These are phyloP conservation scores for Trichophyton benhamiae DNA, from an alignment of 2,329 filamentous ascomycete species.

Conservation along the genomic window DNA sequence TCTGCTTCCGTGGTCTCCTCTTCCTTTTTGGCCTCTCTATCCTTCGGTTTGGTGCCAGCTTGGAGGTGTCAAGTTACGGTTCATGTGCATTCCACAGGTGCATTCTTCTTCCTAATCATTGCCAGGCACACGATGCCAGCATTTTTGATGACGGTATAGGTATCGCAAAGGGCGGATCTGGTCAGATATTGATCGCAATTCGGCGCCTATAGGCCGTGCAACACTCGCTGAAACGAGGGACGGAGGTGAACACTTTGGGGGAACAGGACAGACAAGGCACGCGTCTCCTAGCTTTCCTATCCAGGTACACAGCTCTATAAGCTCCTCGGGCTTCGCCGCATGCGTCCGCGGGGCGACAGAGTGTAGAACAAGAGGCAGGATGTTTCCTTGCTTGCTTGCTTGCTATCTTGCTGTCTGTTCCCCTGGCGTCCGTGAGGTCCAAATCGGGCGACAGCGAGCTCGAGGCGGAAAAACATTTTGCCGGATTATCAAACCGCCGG, in stretches of 20 bases:
- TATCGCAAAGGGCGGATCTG: neutral
- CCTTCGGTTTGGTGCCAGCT: constrained; percentile 1
- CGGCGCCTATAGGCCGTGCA: neutral
- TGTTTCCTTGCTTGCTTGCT: too few species aligned
- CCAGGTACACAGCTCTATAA: neutral
- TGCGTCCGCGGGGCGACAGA: neutral
- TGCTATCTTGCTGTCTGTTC: too few species aligned
- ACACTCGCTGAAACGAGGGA: neutral
- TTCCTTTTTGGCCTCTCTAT: neutral
- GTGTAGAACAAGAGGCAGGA: too few species aligned
- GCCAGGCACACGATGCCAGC: neutral
- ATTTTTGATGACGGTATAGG: neutral
- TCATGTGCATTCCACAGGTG: neutral
- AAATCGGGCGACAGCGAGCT: neutral
- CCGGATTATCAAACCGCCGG: neutral
- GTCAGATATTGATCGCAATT: neutral
- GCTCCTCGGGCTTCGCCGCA: neutral
- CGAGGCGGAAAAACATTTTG: neutral
- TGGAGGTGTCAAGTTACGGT: constrained; percentile 6
- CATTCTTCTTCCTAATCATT: constrained; percentile 8
- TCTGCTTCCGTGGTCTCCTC: neutral
- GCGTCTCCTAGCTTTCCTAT: neutral
- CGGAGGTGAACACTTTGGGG: neutral
- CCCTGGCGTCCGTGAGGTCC: too few species aligned
- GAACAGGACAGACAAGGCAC: neutral